phyloP scores from a whole-genome alignment of 768 basidiomycete genomes.

The Rhodocollybia butyracea region DNA sequence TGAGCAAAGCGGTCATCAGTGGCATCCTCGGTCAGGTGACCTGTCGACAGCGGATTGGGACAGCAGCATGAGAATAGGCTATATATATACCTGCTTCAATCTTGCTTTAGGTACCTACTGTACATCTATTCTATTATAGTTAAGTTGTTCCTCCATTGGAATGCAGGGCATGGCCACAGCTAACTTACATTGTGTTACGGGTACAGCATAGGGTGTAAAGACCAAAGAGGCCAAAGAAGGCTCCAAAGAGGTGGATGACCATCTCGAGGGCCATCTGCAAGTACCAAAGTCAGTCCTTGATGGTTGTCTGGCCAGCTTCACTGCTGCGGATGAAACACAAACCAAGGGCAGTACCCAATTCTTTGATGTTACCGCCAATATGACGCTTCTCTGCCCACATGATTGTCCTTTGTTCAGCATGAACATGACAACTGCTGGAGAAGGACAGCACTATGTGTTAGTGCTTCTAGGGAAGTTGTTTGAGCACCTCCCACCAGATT shows the following conservation, averaged over 20 bases:
- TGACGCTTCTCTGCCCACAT: conserved; percentile 35
- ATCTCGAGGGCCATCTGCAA: conserved; percentile 18
- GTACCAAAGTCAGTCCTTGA: conserved; percentile 26
- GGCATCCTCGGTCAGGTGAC: too few relatives aligned
- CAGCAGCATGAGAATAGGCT: too few relatives aligned
- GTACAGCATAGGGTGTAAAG: too few relatives aligned
- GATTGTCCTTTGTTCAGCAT: conserved; percentile 30
- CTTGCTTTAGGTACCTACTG: too few relatives aligned
- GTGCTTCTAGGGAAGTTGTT: conserved; percentile 29
- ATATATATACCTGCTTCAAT: too few relatives aligned
- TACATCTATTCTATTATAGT: too few relatives aligned
- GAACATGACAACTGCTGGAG: conserved; percentile 32
- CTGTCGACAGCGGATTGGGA: too few relatives aligned
- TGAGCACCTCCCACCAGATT: conserved; percentile 23
- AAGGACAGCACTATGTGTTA: conserved; percentile 30
- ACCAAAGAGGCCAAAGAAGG: conserved; percentile 11
- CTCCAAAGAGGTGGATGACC: too few relatives aligned
- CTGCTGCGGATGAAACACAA: conserved; percentile 22
- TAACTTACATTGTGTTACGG: too few relatives aligned
- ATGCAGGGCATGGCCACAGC: too few relatives aligned
- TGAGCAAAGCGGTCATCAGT: too few relatives aligned
- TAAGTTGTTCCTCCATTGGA: too few relatives aligned
- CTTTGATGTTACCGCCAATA: conserved; percentile 30
- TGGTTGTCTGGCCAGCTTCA: conserved; percentile 29
- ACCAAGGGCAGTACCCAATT: conserved; percentile 25